phyloP scores from a whole-genome alignment of 306 rosid genomes.

The Trifolium repens region DNA sequence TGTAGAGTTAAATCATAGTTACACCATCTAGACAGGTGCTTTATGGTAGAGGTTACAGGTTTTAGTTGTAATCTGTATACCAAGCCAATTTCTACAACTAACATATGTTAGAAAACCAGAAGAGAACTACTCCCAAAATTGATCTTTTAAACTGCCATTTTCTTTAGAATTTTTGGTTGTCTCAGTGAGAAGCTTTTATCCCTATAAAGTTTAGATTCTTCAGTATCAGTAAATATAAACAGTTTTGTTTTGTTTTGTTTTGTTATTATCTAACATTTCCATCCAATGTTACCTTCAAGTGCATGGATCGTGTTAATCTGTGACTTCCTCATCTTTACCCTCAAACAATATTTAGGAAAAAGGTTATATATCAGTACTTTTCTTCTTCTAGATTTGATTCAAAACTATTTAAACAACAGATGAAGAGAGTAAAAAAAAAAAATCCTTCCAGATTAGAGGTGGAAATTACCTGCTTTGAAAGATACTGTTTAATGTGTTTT shows the following conservation, averaged over 20 bases:
- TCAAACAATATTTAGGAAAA: neutral
- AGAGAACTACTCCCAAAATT: neutral
- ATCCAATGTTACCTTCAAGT: neutral
- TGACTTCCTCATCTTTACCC: neutral
- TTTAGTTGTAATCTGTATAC: constrained; percentile 15
- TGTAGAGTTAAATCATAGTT: constrained; percentile 23
- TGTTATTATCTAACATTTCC: neutral
- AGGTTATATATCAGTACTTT: neutral
- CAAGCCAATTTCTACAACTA: neutral
- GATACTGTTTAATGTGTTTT: constrained; percentile 3
- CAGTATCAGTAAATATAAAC: neutral
- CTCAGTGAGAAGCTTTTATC: constrained; percentile 16
- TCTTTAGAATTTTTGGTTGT: neutral
- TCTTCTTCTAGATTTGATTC: neutral
- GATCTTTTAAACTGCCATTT: constrained; percentile 6
- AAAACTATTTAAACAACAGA: neutral
- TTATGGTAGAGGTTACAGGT: constrained; percentile 10
- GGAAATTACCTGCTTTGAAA: constrained; percentile 13
- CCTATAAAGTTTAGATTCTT: constrained; percentile 14
- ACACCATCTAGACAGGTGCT: constrained; percentile 21
- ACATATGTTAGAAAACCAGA: neutral
- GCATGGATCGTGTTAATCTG: neutral
- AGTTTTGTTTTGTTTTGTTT: neutral
- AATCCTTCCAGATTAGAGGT: constrained; percentile 1
- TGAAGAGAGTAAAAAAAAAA: neutral